Evolutionary conservation across 192 early-diverging fungal species (phyloP), one percentile per base, ranked within the genome.

Genomic region (Allomyces macrogynus): DNA sequence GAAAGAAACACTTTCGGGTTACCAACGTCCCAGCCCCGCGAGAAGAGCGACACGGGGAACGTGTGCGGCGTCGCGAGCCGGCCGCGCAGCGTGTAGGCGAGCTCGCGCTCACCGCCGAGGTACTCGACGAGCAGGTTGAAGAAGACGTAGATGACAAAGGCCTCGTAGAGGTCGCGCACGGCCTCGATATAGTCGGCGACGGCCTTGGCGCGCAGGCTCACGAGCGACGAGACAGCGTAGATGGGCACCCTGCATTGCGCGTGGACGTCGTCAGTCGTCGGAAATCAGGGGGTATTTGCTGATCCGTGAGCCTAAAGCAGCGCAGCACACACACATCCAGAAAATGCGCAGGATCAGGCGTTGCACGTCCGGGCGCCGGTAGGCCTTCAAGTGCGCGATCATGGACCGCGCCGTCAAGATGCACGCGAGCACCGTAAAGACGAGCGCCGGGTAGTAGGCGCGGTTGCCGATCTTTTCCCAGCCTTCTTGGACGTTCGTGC

Each of bases 61-160:
- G 92, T 75, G 69, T 92, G 87, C 66, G 82, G 79, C 12, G 87
- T 86, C 7, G 87, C 79, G 9, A 86, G 77, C 23, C 86, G 83
- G 62, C 81, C 77, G 65, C 88, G 86, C 63, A 96, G 77, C 72
- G 86, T 85, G 43, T 86, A 78, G 32, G 93, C 74, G 24, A 94
- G 74, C 8, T 86, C 80, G 12, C 93, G 80, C 65, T 97, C 93
- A n/a, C 93, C 93, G 24, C 88, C 92, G 61, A 93, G 77, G 66
- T 91, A 89, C 67, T 87, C 86, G 40, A 95, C 82, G 57, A 93
- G 68, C 61, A 95, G 72, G 57, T 79, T 89, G 75, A 95, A 91
- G 73, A 95, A 95, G 68, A 88, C 86, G 75, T 95, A 95, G 61
- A 95, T 88, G 24, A 95, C 93, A 80, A 93, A 95, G 27, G 89